These are phyloP conservation scores for Leishmania tropica DNA, from an alignment of 208 protist species.

Conservation along the genomic window DNA sequence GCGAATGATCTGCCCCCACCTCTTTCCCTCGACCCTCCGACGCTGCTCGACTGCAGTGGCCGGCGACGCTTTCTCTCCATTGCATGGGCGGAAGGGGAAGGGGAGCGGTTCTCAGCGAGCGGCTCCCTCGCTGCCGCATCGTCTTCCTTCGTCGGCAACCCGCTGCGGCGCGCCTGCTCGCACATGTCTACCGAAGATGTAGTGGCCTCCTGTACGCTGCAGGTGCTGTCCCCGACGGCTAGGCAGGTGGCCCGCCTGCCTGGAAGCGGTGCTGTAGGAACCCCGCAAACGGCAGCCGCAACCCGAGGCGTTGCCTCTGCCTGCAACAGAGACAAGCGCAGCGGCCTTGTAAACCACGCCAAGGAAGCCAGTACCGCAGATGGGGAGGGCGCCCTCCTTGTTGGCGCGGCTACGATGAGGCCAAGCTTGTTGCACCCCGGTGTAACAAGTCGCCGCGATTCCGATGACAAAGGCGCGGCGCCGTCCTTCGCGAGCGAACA, in stretches of 20 bases:
- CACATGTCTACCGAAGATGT: constrained; percentile 32
- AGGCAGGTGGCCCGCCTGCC: constrained; percentile 8
- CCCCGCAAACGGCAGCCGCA: neutral
- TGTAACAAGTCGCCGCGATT: neutral
- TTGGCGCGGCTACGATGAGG: neutral
- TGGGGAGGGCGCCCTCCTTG: neutral
- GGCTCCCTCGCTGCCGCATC: neutral
- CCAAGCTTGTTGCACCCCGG: neutral
- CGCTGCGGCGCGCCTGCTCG: neutral
- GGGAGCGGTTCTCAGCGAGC: neutral
- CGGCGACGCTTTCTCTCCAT: neutral
- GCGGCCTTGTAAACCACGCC: neutral
- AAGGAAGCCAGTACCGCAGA: neutral
- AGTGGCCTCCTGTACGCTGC: constrained; percentile 23
- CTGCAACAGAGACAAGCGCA: neutral
- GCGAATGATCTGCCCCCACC: neutral
- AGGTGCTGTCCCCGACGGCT: constrained; percentile 13
- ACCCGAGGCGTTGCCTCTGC: neutral
- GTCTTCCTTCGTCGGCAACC: neutral
- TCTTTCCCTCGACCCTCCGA: neutral
- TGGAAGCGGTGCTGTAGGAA: neutral
- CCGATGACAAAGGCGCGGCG: neutral
- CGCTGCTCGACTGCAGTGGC: neutral
- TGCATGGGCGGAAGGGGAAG: neutral
- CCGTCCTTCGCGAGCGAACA: neutral